Evolutionary conservation across 2,329 filamentous ascomycete genomes (phyloP).

Genomic region (Amauroascus verrucosus): DNA sequence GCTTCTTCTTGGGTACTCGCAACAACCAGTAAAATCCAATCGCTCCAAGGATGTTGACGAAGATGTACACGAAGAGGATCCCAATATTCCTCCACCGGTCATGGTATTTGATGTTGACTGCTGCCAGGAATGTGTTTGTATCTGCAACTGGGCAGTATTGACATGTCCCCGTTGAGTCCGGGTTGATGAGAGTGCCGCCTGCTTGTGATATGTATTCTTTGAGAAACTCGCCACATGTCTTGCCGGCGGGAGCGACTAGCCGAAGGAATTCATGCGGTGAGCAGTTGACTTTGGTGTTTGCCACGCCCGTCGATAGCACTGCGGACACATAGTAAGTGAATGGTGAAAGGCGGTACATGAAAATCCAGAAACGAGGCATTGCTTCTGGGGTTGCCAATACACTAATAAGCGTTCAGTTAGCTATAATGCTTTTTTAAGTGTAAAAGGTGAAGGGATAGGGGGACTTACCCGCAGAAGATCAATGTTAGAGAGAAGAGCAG

Average conservation of each 20-base stretch:
- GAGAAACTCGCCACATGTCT: constrained; percentile 51
- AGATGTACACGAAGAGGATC: constrained; percentile 56
- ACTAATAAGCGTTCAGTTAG: constrained; percentile 16
- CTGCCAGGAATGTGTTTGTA: constrained; percentile 41
- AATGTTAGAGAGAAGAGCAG: constrained; percentile 50
- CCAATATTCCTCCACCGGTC: constrained; percentile 61
- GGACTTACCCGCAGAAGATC: constrained; percentile 43
- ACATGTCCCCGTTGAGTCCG: constrained; percentile 40
- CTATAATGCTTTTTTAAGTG: not conserved
- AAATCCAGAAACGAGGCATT: constrained; percentile 64
- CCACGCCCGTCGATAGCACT: constrained; percentile 29
- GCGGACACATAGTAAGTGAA: constrained; percentile 52
- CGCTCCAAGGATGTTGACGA: constrained; percentile 52
- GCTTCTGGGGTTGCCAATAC: constrained; percentile 43
- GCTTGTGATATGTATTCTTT: constrained; percentile 28
- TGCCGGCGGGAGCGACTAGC: constrained; percentile 44
- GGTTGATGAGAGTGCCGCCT: constrained; percentile 34
- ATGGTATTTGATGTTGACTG: constrained; percentile 34
- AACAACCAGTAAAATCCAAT: constrained; percentile 54
- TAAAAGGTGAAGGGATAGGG: not conserved
- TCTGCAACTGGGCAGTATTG: constrained; percentile 39
- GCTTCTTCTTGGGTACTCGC: constrained; percentile 40
- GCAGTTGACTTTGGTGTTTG: constrained; percentile 25
- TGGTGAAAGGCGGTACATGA: constrained; percentile 61
- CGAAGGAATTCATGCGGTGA: constrained; percentile 27